A percentile compares a stretch with the other conserved stretches of the same genome.
phyloP scores from a whole-genome alignment of 2,329 filamentous ascomycete genomes.

The Xylariaceae sp. region DNA sequence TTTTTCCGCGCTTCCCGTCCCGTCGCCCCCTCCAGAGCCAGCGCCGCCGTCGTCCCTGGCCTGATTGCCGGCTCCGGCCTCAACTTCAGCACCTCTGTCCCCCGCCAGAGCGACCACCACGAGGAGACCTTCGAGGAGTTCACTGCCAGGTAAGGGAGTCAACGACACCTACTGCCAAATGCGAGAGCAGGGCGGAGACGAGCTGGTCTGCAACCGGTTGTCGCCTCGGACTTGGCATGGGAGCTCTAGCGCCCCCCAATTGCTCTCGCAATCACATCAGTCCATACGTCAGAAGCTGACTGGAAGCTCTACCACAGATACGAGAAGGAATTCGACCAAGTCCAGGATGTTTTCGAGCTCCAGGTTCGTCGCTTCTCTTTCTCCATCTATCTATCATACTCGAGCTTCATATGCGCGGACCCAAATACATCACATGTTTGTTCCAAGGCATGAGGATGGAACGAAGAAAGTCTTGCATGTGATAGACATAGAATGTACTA shows the following conservation, averaged over 20 bases:
- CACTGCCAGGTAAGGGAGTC: slow-evolving; percentile 75
- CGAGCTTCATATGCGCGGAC: slow-evolving; percentile 6
- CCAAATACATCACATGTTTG: slow-evolving; percentile 4
- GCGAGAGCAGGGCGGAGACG: slow-evolving; percentile 1
- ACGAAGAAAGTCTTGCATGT: not conserved
- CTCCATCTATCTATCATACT: not conserved
- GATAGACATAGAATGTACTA: too few species aligned
- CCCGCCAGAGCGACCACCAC: slow-evolving; percentile 59
- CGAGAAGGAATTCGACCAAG: slow-evolving; percentile 97
- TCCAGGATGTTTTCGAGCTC: slow-evolving; percentile 99
- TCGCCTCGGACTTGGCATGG: slow-evolving; percentile 2
- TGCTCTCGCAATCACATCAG: slow-evolving; percentile 9
- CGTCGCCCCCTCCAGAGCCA: slow-evolving; percentile 51
- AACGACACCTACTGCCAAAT: not conserved
- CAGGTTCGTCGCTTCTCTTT: slow-evolving; percentile 58
- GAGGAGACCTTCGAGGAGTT: slow-evolving; percentile 99
- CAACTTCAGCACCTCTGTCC: slow-evolving; percentile 59
- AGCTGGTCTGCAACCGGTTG: not conserved
- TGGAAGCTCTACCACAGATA: slow-evolving; percentile 57
- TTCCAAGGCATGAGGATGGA: too few species aligned
- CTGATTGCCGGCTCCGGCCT: slow-evolving; percentile 45
- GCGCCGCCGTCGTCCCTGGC: slow-evolving; percentile 44
- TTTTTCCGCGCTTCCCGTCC: slow-evolving; percentile 61
- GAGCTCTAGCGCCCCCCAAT: slow-evolving; percentile 25
- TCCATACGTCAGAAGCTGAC: slow-evolving; percentile 37